Base-by-base conservation (phyloP, 176 grass and related monocot genomes). In the Avena eriantha region DNA sequence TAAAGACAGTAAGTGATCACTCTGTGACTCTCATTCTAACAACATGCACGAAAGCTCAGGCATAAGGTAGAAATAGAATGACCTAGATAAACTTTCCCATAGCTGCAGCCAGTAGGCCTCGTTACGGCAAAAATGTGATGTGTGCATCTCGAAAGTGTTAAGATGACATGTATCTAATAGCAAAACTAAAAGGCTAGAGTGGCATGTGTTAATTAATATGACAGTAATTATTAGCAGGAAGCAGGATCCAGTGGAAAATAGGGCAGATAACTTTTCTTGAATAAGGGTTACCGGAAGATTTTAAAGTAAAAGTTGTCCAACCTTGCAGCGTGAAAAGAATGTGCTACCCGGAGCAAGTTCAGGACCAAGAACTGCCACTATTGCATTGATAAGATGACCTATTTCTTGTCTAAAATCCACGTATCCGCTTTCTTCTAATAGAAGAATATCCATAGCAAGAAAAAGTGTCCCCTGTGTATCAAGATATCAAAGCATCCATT, bases 321-420 rank as follows among this genome's bases (percentile, higher is more conserved):
- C 96, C 96, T 98, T 95, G 92, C 94, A 98, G 73, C 97, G 97
- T 29, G 97, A 96, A 92, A 98, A 98, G 71, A 98, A 98, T 79
- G 72, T 94, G 88, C 97, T 96, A 79, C 90, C 90, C 86, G 97
- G 92, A 82, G 88, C 80, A 88, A 98, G 90, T 87, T 98, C 97
- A 56, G 97, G 97, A 83, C 97, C 97, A 91, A 98, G 86, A 87
- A 98, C 97, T 86, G 92, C 97, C 74, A 98, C 93, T 84, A 98
- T 93, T 88, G 92, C 94, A 90, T 98, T 98, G 59, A 98, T 94
- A 85, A 98, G 90, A 81, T 84, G 88, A 7, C 92, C 97, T 84
- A 98, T 91, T 90, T 92, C 90, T 80, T 98, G 94, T 83, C 94
- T 96, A 84, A 98, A 90, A 88, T 98, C 92, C 80, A 90, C 78